A percentile compares a stretch with the other conserved stretches of the same genome.
These are phyloP conservation scores for Typha latifolia DNA, from an alignment of 176 grass and related monocot genomes.

Conservation along the genomic window DNA sequence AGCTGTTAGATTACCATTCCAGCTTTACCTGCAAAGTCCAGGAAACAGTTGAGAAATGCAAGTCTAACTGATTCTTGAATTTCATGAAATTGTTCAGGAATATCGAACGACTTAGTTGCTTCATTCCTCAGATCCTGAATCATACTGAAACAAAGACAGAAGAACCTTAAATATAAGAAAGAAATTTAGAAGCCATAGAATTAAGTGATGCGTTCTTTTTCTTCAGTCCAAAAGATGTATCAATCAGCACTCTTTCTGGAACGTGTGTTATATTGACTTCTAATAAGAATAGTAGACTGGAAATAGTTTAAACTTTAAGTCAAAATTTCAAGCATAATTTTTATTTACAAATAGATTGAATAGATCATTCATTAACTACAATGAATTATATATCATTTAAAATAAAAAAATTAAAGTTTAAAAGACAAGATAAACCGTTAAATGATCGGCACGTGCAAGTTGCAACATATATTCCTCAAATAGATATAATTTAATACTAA, in stretches of 20 bases:
- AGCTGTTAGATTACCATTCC: neutral
- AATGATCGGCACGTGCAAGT: neutral
- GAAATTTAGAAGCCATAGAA: neutral
- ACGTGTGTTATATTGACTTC: no score
- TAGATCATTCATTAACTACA: no score
- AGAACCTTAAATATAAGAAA: neutral
- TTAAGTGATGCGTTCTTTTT: no score
- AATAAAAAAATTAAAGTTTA: neutral
- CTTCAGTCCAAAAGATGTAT: no score
- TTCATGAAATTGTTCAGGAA: constrained; percentile 83
- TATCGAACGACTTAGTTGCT: constrained; percentile 59
- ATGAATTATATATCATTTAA: neutral
- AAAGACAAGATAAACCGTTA: neutral
- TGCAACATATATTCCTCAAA: neutral
- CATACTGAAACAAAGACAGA: constrained; percentile 58
- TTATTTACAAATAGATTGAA: no score
- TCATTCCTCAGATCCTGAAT: constrained; percentile 79
- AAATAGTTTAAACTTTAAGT: no score
- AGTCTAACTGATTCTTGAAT: constrained; percentile 97
- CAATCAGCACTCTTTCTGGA: no score
- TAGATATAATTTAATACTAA: neutral
- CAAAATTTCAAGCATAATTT: no score
- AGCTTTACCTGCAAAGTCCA: constrained; percentile 85
- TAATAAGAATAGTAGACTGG: no score
- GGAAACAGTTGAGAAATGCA: constrained; percentile 92